A percentile compares a stretch with the other conserved stretches of the same genome.
phyloP scores from a whole-genome alignment of 129 eudicot species.

The Smallanthus sonchifolius region DNA sequence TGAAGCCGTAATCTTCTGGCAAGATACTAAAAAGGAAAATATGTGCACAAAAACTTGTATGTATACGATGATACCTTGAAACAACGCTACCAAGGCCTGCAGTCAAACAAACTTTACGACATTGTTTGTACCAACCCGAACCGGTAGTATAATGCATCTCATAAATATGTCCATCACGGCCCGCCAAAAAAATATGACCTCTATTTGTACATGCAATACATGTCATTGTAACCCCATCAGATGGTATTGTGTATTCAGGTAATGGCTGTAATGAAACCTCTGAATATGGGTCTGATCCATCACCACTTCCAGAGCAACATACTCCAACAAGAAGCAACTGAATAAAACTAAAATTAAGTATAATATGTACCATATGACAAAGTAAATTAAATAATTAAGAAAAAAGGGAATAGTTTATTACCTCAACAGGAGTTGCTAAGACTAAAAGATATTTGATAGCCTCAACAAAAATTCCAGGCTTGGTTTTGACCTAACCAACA shows the following conservation, averaged over 20 bases:
- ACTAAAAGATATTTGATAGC: conserved; percentile 90
- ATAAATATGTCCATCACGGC: conserved; percentile 96
- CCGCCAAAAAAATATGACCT: conserved; percentile 83
- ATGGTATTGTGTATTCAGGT: conserved; percentile 81
- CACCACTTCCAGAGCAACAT: conserved; percentile 87
- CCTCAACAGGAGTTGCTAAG: conserved; percentile 98
- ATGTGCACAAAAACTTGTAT: background rate
- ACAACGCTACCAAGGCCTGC: conserved; percentile 80
- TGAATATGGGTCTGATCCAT: conserved; percentile 90
- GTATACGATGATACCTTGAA: conserved; percentile 68
- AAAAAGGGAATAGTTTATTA: conserved; percentile 17
- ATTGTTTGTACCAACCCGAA: conserved; percentile 87
- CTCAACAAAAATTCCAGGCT: conserved; percentile 86
- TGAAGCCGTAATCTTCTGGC: background rate
- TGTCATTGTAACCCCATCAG: conserved; percentile 98
- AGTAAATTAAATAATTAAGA: background rate
- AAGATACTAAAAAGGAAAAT: background rate
- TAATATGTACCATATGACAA: background rate
- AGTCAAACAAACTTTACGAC: conserved; percentile 93
- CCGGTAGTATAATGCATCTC: conserved; percentile 85
- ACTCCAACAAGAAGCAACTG: conserved; percentile 93
- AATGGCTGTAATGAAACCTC: conserved; percentile 90
- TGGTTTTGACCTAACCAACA: conserved; percentile 86
- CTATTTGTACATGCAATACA: conserved; percentile 78
- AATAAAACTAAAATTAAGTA: conserved; percentile 13